Percentiles rank a stretch among this genome's conserved stretches.
Conservation (phyloP, 73 alveolate genomes). For the Paramecium pentaurelia region DNA sequence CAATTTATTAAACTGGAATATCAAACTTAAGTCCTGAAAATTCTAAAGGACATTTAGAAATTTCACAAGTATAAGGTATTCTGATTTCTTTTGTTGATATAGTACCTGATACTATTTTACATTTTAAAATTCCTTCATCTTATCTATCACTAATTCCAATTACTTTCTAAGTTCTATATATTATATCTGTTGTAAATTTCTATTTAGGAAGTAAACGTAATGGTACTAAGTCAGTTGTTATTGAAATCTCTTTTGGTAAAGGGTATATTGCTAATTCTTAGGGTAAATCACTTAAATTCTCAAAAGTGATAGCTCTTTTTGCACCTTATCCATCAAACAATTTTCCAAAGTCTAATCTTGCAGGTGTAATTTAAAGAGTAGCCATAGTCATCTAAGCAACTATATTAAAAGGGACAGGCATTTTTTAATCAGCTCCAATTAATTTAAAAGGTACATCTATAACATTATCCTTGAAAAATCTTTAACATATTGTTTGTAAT, state of each 20-base stretch:
- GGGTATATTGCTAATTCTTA: constrained; percentile 89
- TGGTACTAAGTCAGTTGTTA: constrained; percentile 87
- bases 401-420: constrained; percentile 82
- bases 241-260: constrained; percentile 88
- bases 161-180: constrained; percentile 74
- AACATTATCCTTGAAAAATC: constrained; percentile 65
- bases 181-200: constrained; percentile 74
- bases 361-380: constrained; percentile 77
- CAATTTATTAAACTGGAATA: constrained; percentile 77
- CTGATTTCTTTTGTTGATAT: constrained; percentile 85
- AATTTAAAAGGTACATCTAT: constrained; percentile 77
- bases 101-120: constrained; percentile 78
- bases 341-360: constrained; percentile 79
- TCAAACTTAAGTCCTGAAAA: constrained; percentile 72
- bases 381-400: constrained; percentile 70
- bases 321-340: constrained; percentile 81
- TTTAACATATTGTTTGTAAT: constrained; percentile 64
- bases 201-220: constrained; percentile 85
- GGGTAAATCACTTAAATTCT: constrained; percentile 88
- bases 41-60: constrained; percentile 75
- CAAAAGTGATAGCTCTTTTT: constrained; percentile 79
- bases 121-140: constrained; percentile 72
- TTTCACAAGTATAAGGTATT: constrained; percentile 74
- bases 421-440: constrained; percentile 85
- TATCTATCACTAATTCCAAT: constrained; percentile 66